Conservation (phyloP, 306 rosid species). For the Gynostemma pentaphyllum region DNA sequence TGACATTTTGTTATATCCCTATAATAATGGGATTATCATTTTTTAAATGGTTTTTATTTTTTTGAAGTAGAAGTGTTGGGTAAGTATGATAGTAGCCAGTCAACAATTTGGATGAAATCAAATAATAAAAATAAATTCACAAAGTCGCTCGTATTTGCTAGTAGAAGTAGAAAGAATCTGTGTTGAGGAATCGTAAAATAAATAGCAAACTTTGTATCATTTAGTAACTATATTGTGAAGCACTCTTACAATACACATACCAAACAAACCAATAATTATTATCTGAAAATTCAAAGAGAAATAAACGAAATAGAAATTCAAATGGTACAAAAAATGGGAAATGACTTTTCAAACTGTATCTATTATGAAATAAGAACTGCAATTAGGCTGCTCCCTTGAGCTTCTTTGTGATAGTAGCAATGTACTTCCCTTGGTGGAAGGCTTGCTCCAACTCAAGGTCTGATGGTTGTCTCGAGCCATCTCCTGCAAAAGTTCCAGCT, state of each 20-base stretch:
- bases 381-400: slow-evolving; percentile 65
- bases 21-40: too few relatives aligned
- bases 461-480: slow-evolving; percentile 78
- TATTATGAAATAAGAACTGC: not conserved
- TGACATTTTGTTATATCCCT: too few relatives aligned
- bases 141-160: not conserved
- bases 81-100: too few relatives aligned
- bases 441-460: slow-evolving; percentile 81
- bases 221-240: slow-evolving; percentile 18
- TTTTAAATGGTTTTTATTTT: too few relatives aligned
- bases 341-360: slow-evolving; percentile 20
- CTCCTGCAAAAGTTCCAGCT: slow-evolving; percentile 89
- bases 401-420: slow-evolving; percentile 84
- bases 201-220: not conserved
- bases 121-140: too few relatives aligned
- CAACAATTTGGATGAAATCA: too few relatives aligned
- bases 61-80: too few relatives aligned
- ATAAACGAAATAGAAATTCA: slow-evolving; percentile 19
- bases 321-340: slow-evolving; percentile 31
- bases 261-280: slow-evolving; percentile 23
- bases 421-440: slow-evolving; percentile 82
- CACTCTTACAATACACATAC: slow-evolving; percentile 35
- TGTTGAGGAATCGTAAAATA: slow-evolving; percentile 17
- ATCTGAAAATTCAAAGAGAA: slow-evolving; percentile 34
- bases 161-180: not conserved